Evolutionary conservation across 2,329 filamentous ascomycete genomes (phyloP).

Genomic region (Parasarocladium wereldwijsianum): DNA sequence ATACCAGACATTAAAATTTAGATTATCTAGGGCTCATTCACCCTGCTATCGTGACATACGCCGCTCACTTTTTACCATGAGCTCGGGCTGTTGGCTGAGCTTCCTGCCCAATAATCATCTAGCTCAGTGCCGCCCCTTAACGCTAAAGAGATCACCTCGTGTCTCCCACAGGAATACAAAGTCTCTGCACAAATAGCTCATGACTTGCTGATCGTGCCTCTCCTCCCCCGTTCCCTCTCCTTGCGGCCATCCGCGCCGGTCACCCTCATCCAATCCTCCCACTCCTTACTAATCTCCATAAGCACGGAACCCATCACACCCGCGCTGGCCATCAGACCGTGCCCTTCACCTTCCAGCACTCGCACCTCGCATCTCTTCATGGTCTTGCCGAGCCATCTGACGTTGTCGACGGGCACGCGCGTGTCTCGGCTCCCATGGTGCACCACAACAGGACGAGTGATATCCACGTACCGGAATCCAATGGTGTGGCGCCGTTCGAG

Average conservation of each 20-base stretch:
- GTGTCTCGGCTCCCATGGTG: constrained; percentile 87
- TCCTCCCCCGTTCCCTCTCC: constrained; percentile 14
- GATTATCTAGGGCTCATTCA: too few species aligned
- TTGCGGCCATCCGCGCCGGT: constrained; percentile 27
- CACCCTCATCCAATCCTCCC: constrained; percentile 70
- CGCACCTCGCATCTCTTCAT: constrained; percentile 90
- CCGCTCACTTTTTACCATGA: too few species aligned
- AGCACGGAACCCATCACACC: constrained; percentile 87
- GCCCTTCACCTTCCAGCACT: constrained; percentile 79
- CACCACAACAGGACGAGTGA: constrained; percentile 79
- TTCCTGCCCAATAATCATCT: too few species aligned
- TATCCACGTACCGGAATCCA: constrained; percentile 93
- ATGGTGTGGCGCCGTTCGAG: constrained; percentile 82
- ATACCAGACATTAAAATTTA: too few species aligned
- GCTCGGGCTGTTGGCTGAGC: too few species aligned
- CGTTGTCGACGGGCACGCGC: constrained; percentile 86
- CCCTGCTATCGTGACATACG: too few species aligned
- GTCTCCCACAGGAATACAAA: too few species aligned
- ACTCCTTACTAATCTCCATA: constrained; percentile 86
- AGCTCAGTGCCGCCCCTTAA: too few species aligned
- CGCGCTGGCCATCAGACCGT: constrained; percentile 91
- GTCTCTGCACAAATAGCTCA: too few species aligned
- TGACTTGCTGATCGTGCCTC: constrained; percentile 12
- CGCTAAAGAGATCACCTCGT: too few species aligned
- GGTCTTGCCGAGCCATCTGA: constrained; percentile 83